Evolutionary conservation across 352 stramenopile species (phyloP).

Genomic region (Globisporangium sylvaticum): DNA sequence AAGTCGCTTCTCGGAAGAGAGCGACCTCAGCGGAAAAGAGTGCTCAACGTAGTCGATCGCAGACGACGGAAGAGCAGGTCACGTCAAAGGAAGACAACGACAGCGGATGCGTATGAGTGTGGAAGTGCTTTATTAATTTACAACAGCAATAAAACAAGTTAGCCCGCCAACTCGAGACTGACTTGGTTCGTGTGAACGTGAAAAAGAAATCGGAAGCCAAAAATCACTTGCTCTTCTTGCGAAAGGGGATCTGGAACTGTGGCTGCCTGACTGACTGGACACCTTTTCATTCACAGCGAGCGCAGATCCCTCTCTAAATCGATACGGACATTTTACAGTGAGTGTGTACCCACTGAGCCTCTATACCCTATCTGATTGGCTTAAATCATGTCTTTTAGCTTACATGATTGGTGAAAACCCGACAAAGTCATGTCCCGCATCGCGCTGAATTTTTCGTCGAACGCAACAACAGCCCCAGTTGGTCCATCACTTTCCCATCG

Average conservation of each 20-base stretch:
- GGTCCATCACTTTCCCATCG: conserved; percentile 1
- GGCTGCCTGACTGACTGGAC: not conserved
- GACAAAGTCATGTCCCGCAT: not conserved
- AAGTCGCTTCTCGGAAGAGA: conserved; percentile 48
- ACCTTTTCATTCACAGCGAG: not conserved
- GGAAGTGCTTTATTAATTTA: conserved; percentile 13
- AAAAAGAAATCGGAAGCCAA: not conserved
- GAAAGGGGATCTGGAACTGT: not conserved
- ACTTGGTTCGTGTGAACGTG: not conserved
- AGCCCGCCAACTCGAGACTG: not conserved
- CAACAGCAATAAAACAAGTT: not conserved
- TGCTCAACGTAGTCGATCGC: conserved; percentile 31
- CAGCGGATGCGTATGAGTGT: conserved; percentile 4
- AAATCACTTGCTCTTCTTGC: not conserved
- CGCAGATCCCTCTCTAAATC: not conserved
- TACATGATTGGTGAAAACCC: not conserved
- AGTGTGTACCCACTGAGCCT: not conserved
- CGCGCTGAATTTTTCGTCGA: conserved; percentile 3
- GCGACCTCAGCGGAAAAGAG: conserved; percentile 41
- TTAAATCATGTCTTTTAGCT: not conserved
- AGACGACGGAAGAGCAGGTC: conserved; percentile 3
- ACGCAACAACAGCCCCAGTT: not conserved
- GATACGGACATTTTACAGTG: not conserved
- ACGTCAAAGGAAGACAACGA: not conserved
- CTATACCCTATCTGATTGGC: not conserved